These are phyloP conservation scores for Fusarium veterinarium DNA, from an alignment of 2,329 filamentous ascomycete species.

Conservation along the genomic window DNA sequence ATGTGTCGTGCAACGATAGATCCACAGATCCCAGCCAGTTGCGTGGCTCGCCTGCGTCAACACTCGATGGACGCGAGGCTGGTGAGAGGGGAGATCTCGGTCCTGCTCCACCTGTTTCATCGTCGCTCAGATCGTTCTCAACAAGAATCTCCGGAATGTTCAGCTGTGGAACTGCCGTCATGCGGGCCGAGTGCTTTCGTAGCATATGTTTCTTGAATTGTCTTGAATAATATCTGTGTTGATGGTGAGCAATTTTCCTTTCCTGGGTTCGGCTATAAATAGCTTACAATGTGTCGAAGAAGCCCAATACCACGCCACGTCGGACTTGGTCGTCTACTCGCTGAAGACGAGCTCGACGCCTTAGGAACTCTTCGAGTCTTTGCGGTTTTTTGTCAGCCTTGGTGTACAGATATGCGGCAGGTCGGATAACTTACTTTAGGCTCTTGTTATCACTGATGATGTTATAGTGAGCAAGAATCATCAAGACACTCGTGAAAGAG, in stretches of 20 bases:
- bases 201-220: conserved; percentile 82
- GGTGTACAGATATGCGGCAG: neutral
- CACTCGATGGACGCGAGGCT: conserved; percentile 35
- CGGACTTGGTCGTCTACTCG: conserved; percentile 95
- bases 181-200: conserved; percentile 77
- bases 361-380: conserved; percentile 92
- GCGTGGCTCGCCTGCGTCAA: conserved; percentile 51
- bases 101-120: conserved; percentile 38
- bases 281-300: conserved; percentile 88
- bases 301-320: conserved; percentile 88
- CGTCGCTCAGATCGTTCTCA: conserved; percentile 75
- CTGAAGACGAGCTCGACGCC: conserved; percentile 88
- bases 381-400: conserved; percentile 43
- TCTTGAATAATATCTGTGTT: conserved; percentile 78
- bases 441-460: conserved; percentile 99
- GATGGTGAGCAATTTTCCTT: conserved; percentile 10
- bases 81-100: conserved; percentile 39
- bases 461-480: conserved; percentile 98
- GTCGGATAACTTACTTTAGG: conserved; percentile 68
- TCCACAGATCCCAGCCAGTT: conserved; percentile 59
- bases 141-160: conserved; percentile 91
- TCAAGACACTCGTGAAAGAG: conserved; percentile 89
- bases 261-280: neutral
- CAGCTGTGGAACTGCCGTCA: conserved; percentile 82
- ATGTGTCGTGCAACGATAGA: conserved; percentile 50